These are phyloP conservation scores for Catunica adiposa DNA, from an alignment of 2,329 filamentous ascomycete species.

Conservation along the genomic window DNA sequence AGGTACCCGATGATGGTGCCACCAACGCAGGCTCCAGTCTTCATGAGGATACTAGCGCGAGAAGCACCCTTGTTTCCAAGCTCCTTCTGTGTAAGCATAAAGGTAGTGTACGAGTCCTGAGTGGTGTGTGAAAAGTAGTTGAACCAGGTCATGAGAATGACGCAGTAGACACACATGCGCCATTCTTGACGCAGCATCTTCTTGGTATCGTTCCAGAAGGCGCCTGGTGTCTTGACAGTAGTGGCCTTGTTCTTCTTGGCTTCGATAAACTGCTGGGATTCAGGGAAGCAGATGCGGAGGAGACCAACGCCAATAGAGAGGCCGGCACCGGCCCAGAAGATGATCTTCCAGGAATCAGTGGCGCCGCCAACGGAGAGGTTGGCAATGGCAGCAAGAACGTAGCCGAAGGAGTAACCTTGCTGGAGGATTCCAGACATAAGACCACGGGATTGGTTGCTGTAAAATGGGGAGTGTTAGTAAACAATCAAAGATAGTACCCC, in stretches of 20 bases:
- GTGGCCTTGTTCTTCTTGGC: constrained; percentile 35
- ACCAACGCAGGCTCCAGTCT: constrained; percentile 58
- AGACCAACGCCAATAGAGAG: constrained; percentile 53
- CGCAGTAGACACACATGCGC: constrained; percentile 62
- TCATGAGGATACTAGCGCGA: constrained; percentile 68
- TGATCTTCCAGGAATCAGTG: constrained; percentile 52
- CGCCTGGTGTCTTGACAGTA: constrained; percentile 19
- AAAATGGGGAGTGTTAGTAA: constrained; percentile 15
- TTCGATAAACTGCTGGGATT: constrained; percentile 59
- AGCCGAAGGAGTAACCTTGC: constrained; percentile 66
- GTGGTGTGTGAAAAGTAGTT: constrained; percentile 63
- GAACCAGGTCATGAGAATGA: constrained; percentile 64
- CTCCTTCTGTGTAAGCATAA: constrained; percentile 58
- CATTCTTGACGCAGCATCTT: constrained; percentile 53
- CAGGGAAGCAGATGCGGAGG: constrained; percentile 51
- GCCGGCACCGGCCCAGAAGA: constrained; percentile 57
- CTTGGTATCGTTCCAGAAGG: constrained; percentile 55
- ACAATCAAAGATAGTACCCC: background rate
- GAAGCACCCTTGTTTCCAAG: constrained; percentile 46
- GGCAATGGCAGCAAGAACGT: constrained; percentile 59
- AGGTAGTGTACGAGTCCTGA: constrained; percentile 69
- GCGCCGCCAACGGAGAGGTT: constrained; percentile 55
- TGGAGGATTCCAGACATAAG: constrained; percentile 62
- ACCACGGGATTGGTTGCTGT: constrained; percentile 46
- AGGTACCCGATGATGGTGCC: constrained; percentile 58